phyloP scores from a whole-genome alignment of 257 asterid species.

The Salvia splendens region DNA sequence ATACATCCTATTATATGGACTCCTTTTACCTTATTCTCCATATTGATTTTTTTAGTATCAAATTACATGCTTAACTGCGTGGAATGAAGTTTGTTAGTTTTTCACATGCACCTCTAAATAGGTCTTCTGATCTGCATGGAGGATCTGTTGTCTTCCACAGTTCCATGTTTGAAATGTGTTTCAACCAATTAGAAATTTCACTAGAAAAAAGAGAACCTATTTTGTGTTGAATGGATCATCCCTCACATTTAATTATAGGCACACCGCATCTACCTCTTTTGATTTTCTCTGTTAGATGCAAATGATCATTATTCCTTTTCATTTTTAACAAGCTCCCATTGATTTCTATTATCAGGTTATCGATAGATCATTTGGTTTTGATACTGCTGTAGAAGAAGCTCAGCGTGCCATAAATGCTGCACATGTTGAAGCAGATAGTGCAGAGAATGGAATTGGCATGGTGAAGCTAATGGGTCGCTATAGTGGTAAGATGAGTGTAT shows the following conservation, averaged over 20 bases:
- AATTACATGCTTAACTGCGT: constrained; percentile 22
- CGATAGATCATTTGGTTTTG: constrained; percentile 91
- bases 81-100: constrained; percentile 24
- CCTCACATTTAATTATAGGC: constrained; percentile 21
- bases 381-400: constrained; percentile 94
- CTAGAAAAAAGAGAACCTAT: neutral
- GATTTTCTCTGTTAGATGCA: constrained; percentile 14
- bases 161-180: constrained; percentile 13
- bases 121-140: constrained; percentile 10
- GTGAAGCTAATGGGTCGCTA: constrained; percentile 97
- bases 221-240: constrained; percentile 26
- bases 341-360: constrained; percentile 64
- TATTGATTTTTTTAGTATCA: constrained; percentile 21
- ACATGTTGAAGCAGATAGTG: constrained; percentile 93
- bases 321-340: constrained; percentile 30
- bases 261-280: constrained; percentile 14
- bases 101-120: constrained; percentile 9
- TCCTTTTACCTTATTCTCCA: constrained; percentile 19
- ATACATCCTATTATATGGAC: constrained; percentile 24
- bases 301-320: constrained; percentile 9
- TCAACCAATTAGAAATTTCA: constrained; percentile 12
- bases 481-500: constrained; percentile 57
- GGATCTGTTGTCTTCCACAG: neutral
- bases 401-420: constrained; percentile 98
- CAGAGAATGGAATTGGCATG: constrained; percentile 88